These are phyloP conservation scores for Ogataea angusta DNA, from an alignment of 805 yeast genomes.

Conservation along the genomic window DNA sequence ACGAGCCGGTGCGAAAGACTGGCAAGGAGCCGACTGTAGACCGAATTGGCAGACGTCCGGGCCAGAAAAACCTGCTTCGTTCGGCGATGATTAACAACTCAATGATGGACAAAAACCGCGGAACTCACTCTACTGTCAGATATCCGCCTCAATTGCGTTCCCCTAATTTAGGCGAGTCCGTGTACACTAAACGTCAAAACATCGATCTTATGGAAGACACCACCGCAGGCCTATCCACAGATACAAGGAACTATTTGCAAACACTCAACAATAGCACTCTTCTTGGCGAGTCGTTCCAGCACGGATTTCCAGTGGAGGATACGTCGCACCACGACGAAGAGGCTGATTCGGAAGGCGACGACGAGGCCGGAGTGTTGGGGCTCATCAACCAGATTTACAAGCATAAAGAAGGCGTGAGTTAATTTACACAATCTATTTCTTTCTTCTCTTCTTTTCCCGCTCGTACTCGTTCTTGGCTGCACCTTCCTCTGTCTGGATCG, in stretches of 20 bases:
- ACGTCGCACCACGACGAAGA: conserved; percentile 16
- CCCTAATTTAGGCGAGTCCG: conserved; percentile 15
- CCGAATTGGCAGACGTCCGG: background rate
- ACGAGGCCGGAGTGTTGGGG: conserved; percentile 52
- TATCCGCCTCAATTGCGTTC: conserved; percentile 22
- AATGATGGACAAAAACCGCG: conserved; percentile 10
- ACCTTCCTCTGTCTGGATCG: conserved; percentile 91
- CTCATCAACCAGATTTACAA: conserved; percentile 77
- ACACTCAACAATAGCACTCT: conserved; percentile 31
- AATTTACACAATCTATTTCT: conserved; percentile 4
- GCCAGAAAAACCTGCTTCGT: conserved; percentile 14
- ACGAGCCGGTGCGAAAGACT: conserved; percentile 31
- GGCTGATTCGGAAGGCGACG: conserved; percentile 33
- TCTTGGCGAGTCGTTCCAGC: conserved; percentile 45
- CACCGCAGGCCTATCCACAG: conserved; percentile 28
- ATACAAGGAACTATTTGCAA: conserved; percentile 22
- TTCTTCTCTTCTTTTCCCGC: conserved; percentile 63
- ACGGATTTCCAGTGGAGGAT: conserved; percentile 31
- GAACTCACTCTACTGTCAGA: conserved; percentile 16
- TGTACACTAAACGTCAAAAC: conserved; percentile 11
- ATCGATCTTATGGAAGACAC: conserved; percentile 27
- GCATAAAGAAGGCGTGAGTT: conserved; percentile 34
- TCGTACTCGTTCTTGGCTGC: conserved; percentile 92
- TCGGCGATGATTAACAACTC: conserved; percentile 27
- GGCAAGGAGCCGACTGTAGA: background rate